Conservation (phyloP, 805 yeast species). For the Candida pini region DNA sequence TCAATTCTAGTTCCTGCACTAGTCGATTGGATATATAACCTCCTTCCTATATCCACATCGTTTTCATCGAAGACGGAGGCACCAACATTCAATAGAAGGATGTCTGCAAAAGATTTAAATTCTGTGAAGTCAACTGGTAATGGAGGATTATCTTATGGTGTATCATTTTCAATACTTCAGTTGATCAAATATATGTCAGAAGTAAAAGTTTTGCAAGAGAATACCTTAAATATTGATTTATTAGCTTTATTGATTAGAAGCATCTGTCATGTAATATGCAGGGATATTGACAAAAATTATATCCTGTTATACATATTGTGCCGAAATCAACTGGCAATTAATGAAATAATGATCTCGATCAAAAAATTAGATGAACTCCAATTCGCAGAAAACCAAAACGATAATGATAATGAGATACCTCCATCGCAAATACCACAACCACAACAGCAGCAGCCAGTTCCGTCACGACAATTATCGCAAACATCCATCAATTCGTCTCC, state of each 20-base stretch:
- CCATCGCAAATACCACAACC: constrained; percentile 3
- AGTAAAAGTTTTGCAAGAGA: constrained; percentile 31
- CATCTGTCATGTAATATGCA: constrained; percentile 45
- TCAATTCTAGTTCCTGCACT: constrained; percentile 39
- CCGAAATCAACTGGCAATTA: constrained; percentile 35
- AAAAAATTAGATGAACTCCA: constrained; percentile 14
- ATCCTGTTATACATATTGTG: constrained; percentile 47
- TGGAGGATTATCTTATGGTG: constrained; percentile 45
- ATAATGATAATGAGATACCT: background rate
- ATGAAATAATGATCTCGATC: constrained; percentile 31
- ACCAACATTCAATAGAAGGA: constrained; percentile 14
- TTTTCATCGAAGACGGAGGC: constrained; percentile 3
- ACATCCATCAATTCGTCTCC: constrained; percentile 10
- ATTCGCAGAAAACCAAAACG: background rate
- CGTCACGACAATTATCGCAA: constrained; percentile 5
- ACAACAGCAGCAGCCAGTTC: background rate
- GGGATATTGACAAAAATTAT: constrained; percentile 46
- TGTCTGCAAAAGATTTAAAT: constrained; percentile 7
- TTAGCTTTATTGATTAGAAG: constrained; percentile 56
- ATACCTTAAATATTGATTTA: constrained; percentile 44
- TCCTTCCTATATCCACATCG: constrained; percentile 37
- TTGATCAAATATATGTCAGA: constrained; percentile 35
- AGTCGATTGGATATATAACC: constrained; percentile 56
- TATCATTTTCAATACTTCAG: constrained; percentile 42
- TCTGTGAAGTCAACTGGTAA: constrained; percentile 6